phyloP scores from a whole-genome alignment of 2,329 filamentous ascomycete genomes.

The Arthrobotrys megalospora region DNA sequence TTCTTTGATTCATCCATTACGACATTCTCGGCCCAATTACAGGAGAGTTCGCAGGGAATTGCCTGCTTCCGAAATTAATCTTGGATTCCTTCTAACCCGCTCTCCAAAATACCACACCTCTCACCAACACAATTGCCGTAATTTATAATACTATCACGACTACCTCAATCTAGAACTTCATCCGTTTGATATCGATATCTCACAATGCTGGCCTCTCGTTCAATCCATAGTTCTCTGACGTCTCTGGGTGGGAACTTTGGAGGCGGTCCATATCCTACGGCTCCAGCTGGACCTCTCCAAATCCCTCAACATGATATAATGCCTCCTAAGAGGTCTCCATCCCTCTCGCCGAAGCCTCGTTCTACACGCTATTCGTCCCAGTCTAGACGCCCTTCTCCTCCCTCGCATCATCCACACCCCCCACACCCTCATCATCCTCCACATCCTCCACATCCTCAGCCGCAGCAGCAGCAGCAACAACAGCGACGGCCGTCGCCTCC shows the following conservation, averaged over 20 bases:
- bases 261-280: slow-evolving; percentile 47
- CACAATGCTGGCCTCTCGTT: slow-evolving; percentile 45
- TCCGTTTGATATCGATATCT: slow-evolving; percentile 9
- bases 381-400: slow-evolving; percentile 32
- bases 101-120: slow-evolving; percentile 33
- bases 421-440: slow-evolving; percentile 19
- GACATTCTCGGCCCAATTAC: slow-evolving; percentile 29
- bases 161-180: neutral
- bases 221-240: slow-evolving; percentile 38
- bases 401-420: slow-evolving; percentile 25
- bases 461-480: slow-evolving; percentile 10
- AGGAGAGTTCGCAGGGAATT: slow-evolving; percentile 27
- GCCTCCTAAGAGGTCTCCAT: slow-evolving; percentile 35
- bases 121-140: slow-evolving; percentile 14
- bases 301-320: slow-evolving; percentile 38
- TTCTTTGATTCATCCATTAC: slow-evolving; percentile 44
- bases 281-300: slow-evolving; percentile 34
- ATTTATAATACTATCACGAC: slow-evolving; percentile 11
- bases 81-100: slow-evolving; percentile 15
- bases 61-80: slow-evolving; percentile 21
- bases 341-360: slow-evolving; percentile 51
- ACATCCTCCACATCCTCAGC: slow-evolving; percentile 17
- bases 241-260: slow-evolving; percentile 37
- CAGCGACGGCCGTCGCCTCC: slow-evolving; percentile 42
- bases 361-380: slow-evolving; percentile 45